These are phyloP conservation scores for Monosporozyma unispora DNA, from an alignment of 805 yeast species.

Conservation along the genomic window DNA sequence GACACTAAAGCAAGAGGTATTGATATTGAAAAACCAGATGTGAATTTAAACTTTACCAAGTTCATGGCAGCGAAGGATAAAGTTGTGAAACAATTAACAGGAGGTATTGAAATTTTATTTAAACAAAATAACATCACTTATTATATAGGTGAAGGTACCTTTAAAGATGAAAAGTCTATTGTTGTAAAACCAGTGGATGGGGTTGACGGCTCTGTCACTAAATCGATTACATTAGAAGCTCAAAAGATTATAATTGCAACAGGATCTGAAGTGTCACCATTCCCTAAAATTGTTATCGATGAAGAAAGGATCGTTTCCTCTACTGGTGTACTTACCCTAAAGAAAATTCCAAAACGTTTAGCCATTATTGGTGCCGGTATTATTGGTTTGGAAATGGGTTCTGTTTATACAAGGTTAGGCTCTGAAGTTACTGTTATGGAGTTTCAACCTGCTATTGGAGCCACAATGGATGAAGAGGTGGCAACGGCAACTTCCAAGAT, in stretches of 20 bases:
- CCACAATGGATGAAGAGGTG: constrained; percentile 96
- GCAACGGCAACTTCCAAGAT: constrained; percentile 84
- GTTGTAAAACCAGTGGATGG: constrained; percentile 84
- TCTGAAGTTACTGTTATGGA: constrained; percentile 91
- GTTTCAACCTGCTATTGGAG: constrained; percentile 86
- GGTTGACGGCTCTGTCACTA: constrained; percentile 54
- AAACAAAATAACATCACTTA: constrained; percentile 92
- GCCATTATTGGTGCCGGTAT: constrained; percentile 98
- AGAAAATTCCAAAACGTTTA: constrained; percentile 85
- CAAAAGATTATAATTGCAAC: constrained; percentile 92
- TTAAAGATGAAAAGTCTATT: constrained; percentile 69
- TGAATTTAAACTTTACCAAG: constrained; percentile 60
- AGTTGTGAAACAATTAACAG: constrained; percentile 79
- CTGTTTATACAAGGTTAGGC: constrained; percentile 93
- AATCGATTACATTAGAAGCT: constrained; percentile 61
- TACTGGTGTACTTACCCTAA: constrained; percentile 79
- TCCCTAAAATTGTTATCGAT: constrained; percentile 95
- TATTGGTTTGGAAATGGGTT: constrained; percentile 98
- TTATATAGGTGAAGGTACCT: constrained; percentile 88
- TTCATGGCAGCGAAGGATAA: constrained; percentile 90
- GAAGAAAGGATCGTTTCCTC: constrained; percentile 96
- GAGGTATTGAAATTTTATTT: constrained; percentile 90
- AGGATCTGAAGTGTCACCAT: constrained; percentile 96
- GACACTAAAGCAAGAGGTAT: constrained; percentile 88
- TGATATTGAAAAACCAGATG: constrained; percentile 55